Conservation (phyloP, 1,284 basidiomycete species). For the Meira miltonrushii region DNA sequence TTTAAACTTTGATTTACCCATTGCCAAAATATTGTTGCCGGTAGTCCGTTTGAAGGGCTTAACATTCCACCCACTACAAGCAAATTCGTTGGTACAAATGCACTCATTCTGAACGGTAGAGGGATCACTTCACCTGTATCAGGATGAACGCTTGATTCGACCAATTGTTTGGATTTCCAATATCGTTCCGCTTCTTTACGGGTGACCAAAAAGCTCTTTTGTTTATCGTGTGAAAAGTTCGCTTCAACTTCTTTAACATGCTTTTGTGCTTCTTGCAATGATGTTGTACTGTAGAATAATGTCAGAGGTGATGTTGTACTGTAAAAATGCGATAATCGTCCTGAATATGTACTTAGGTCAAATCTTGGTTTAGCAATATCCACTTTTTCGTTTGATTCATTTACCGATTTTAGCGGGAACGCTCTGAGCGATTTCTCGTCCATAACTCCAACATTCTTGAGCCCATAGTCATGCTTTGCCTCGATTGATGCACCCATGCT, state of each 20-base stretch:
- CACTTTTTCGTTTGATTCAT: slow-evolving; percentile 1
- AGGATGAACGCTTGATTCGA: slow-evolving; percentile 56
- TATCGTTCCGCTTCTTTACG: slow-evolving; percentile 25
- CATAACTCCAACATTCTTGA: too few species aligned
- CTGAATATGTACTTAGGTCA: slow-evolving; percentile 21
- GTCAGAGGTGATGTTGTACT: slow-evolving; percentile 58
- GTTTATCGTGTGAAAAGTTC: slow-evolving; percentile 20
- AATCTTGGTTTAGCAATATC: slow-evolving; percentile 29
- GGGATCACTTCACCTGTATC: slow-evolving; percentile 53
- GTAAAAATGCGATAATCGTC: slow-evolving; percentile 58
- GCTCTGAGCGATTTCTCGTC: too few species aligned
- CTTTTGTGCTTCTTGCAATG: slow-evolving; percentile 25
- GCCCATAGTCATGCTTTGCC: too few species aligned
- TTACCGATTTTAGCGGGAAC: neutral
- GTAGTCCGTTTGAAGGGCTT: slow-evolving; percentile 24
- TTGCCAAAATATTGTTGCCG: slow-evolving; percentile 58
- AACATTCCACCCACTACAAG: slow-evolving; percentile 56
- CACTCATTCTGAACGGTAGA: slow-evolving; percentile 58
- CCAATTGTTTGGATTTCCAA: slow-evolving; percentile 35
- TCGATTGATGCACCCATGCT: too few species aligned
- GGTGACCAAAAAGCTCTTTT: slow-evolving; percentile 21
- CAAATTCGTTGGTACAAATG: slow-evolving; percentile 60
- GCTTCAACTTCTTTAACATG: slow-evolving; percentile 23
- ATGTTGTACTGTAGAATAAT: slow-evolving; percentile 53
- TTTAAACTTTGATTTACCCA: slow-evolving; percentile 56